Evolutionary conservation across 345 rosid genomes (phyloP).

Genomic region (Nasturtium officinale): DNA sequence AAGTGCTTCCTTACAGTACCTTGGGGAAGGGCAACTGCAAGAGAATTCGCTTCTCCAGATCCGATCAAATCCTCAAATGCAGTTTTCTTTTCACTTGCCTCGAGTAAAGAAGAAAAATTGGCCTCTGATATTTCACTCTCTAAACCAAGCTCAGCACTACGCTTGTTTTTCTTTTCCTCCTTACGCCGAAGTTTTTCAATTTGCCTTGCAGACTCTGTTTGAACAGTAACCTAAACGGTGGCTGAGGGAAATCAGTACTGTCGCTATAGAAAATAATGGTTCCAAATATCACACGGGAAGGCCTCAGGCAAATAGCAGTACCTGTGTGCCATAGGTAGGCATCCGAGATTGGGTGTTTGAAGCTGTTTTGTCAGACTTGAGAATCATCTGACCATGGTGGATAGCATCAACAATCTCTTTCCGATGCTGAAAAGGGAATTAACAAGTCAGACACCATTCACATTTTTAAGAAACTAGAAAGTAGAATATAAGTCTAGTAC

Average conservation of each 20-base stretch:
- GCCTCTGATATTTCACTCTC: constrained; percentile 65
- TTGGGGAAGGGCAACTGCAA: constrained; percentile 82
- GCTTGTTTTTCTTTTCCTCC: constrained; percentile 87
- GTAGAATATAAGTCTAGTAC: constrained; percentile 10
- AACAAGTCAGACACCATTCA: constrained; percentile 26
- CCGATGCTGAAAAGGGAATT: constrained; percentile 66
- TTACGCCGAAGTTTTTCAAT: constrained; percentile 95
- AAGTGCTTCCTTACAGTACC: constrained; percentile 83
- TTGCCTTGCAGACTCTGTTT: constrained; percentile 83
- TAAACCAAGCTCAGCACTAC: constrained; percentile 67
- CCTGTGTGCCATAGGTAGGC: constrained; percentile 99
- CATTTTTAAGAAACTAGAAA: constrained; percentile 18
- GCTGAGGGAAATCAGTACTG: constrained; percentile 23
- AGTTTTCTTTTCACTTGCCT: constrained; percentile 82
- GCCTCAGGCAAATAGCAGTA: constrained; percentile 37
- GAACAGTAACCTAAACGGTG: constrained; percentile 80
- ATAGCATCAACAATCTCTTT: constrained; percentile 90
- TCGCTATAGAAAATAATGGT: constrained; percentile 13
- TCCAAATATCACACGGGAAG: constrained; percentile 14
- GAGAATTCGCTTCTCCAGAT: constrained; percentile 60
- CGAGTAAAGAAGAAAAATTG: constrained; percentile 85
- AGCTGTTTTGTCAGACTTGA: constrained; percentile 74
- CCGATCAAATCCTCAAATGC: constrained; percentile 72
- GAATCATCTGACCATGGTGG: constrained; percentile 66
- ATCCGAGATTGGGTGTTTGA: constrained; percentile 69